phyloP scores from a whole-genome alignment of 371 early-diverging fungal genomes.

The Apophysomyces elegans region DNA sequence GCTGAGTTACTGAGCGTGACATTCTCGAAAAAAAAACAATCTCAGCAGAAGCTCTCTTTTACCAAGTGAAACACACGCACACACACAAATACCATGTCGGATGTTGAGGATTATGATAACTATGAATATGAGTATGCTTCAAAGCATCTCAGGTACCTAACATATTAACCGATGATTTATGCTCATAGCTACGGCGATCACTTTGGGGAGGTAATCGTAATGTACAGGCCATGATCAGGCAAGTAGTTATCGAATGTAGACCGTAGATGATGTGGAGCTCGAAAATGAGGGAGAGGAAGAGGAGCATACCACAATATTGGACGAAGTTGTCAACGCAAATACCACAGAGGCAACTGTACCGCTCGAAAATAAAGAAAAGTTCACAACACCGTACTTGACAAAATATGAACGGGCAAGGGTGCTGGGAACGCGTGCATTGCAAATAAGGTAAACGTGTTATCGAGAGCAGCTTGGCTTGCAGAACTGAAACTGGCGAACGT shows the following conservation, averaged over 20 bases:
- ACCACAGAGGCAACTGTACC: not conserved
- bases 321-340: not conserved
- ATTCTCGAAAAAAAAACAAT: not conserved
- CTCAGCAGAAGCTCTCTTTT: no score
- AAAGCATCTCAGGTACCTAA: not conserved
- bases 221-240: not conserved
- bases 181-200: not conserved
- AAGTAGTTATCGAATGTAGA: not conserved
- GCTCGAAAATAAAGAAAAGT: not conserved
- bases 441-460: constrained; percentile 58
- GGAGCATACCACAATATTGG: not conserved
- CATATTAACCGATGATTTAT: not conserved
- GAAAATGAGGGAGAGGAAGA: not conserved
- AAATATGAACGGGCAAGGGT: constrained; percentile 98
- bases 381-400: constrained; percentile 98
- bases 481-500: not conserved
- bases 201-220: not conserved
- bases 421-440: constrained; percentile 87
- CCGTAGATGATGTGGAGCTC: not conserved
- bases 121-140: constrained; percentile 5
- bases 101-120: not conserved
- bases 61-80: no score
- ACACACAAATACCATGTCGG: not conserved
- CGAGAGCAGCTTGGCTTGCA: no score
- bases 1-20: no score